Base-by-base conservation (phyloP, 116 monocot species). In the Cymodocea nodosa region DNA sequence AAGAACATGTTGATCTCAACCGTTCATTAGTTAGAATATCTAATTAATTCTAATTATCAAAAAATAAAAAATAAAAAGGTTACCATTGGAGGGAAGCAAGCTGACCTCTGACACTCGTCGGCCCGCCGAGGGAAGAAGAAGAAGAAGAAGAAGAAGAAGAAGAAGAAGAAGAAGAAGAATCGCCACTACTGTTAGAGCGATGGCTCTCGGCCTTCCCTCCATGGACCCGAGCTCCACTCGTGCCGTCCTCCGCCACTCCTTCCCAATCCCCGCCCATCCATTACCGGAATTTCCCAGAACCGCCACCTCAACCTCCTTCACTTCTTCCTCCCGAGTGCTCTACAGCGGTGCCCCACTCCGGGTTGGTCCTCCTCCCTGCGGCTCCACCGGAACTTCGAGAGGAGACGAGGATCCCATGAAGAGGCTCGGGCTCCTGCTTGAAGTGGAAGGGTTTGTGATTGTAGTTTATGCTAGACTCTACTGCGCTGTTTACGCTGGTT, bases 391-490 rank as follows among this genome's bases (percentile, higher is more conserved):
- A 1, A 20, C 62, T 24, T 52, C 37, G 23, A 53, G 50, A 37
- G 19, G 50, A 6, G 34, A 60, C 55, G 54, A 69, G 40, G 36
- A 44, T 44, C 11, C 65, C 1, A 58, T 66, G 24, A 56, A 23
- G 22, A 66, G 82, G 12, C 73, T 89, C 60, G 85, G 77, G 9
- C 56, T 89, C 51, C 73, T 89, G 12, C 65, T 89, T 23, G 89
- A 89, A 78, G 89, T 89, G 6, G 89, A 89, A 80, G 89, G 89
- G 89, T 88, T 6, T 20, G 17, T 35, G 13, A 22, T 50, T 69
- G 44, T 44, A 6, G 44, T 44, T 44, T 44, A 11, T 44, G 44
- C 44, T 44, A 11, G 6, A 44, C 44, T 44, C 9, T 44, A 44
- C 44, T 44, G 11, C 11, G 5, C 9, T 6, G 9, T 44, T 44